Base-by-base conservation (phyloP, 1,284 basidiomycete genomes). In the Trametes pubescens region DNA sequence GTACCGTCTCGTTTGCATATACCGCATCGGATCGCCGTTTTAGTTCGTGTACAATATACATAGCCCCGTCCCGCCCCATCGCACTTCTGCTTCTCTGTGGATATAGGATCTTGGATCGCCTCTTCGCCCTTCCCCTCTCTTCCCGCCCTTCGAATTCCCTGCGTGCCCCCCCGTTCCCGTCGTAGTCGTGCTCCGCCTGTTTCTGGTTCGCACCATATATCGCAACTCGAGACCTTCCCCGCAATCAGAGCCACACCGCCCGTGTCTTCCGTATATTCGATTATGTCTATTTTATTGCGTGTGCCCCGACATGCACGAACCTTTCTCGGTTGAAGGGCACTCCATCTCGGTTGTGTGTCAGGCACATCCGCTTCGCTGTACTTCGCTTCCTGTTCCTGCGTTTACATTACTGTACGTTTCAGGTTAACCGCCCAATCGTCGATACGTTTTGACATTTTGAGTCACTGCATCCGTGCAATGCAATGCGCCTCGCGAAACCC, bases 61-160 rank as follows among this genome's bases (percentile, higher is more conserved):
- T 21, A 32, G 47, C 26, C 55, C 34, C 7, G 32, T n/a, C 29
- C 32, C 48, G 47, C 34, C 38, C 22, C 52, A 24, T 43, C 55
- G 40, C 35, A 18, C 21, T 44, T 57, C 51, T 58, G 44, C 46
- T 57, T 59, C 56, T 35, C 43, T 58, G 56, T 43, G 37, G 35
- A 61, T 61, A 54, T 61, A 54, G 59, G 49, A 53, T 55, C 2
- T 14, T 14, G 43, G 22, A 37, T 52, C 26, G n/a, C 32, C 11
- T 26, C 38, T 24, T 44, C 26, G 21, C 44, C 18, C 38, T 32
- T 47, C 34, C 29, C 35, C 13, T 22, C 9, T 21, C 18, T 37
- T 40, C 16, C 8, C 53, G 16, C 40, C 26, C 14, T 37, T 43
- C 52, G 13, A 14, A 7, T 13, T n/a, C 18, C 35, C 24, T 13